These are phyloP conservation scores for Saccharomycopsis capsularis DNA, from an alignment of 805 yeast species.

Conservation along the genomic window DNA sequence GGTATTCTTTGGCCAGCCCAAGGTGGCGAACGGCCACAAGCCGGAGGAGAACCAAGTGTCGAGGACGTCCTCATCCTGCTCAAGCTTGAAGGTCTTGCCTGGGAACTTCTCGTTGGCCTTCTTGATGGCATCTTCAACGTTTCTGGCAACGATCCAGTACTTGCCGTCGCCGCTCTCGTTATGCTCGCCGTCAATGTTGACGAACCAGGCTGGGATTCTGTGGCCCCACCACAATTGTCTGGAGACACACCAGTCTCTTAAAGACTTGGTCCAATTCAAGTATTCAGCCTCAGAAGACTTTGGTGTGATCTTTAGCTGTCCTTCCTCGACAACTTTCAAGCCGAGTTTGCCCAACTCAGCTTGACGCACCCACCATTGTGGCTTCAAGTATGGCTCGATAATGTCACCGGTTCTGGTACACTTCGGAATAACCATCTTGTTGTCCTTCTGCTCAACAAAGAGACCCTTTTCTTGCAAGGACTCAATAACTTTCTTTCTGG, in stretches of 20 bases:
- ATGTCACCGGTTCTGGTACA: conserved; percentile 97
- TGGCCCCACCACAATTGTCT: conserved; percentile 94
- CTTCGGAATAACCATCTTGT: conserved; percentile 90
- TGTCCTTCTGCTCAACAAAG: conserved; percentile 78
- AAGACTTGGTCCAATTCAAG: conserved; percentile 90
- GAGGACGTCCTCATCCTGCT: conserved; percentile 96
- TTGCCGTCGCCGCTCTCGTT: conserved; percentile 51
- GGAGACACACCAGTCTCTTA: conserved; percentile 99
- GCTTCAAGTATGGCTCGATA: conserved; percentile 93
- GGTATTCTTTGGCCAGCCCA: conserved; percentile 90
- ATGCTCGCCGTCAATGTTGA: conserved; percentile 63
- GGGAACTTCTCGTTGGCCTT: conserved; percentile 77
- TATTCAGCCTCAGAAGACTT: conserved; percentile 88
- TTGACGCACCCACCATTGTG: conserved; percentile 99
- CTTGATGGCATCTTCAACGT: conserved; percentile 69
- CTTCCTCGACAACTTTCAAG: conserved; percentile 74
- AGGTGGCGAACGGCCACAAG: conserved; percentile 93
- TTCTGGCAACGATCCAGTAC: conserved; percentile 90
- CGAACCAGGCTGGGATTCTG: conserved; percentile 93
- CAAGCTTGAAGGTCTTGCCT: conserved; percentile 59
- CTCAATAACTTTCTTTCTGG: conserved; percentile 78
- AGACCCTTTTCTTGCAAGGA: conserved; percentile 68
- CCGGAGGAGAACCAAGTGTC: conserved; percentile 99
- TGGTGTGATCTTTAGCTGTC: conserved; percentile 77
- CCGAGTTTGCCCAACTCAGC: conserved; percentile 83